phyloP scores from a whole-genome alignment of 2,329 filamentous ascomycete genomes.

The Emmonsiellopsis sp. region DNA sequence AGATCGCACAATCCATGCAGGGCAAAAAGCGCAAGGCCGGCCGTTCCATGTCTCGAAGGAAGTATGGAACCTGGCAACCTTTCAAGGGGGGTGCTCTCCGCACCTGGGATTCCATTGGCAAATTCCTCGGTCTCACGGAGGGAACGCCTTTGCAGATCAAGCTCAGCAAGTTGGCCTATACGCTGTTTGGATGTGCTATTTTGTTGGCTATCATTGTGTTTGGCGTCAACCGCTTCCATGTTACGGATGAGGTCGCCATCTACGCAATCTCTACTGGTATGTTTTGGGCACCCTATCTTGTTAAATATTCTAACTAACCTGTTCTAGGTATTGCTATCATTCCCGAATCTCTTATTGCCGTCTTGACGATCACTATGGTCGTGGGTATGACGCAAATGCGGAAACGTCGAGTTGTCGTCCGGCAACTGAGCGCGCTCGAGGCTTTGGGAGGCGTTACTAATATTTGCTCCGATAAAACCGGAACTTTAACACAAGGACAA shows the following conservation, averaged over 20 bases:
- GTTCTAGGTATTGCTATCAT: conserved; percentile 47
- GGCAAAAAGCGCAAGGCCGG: conserved; percentile 36
- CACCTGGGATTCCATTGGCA: conserved; percentile 40
- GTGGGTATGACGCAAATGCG: conserved; percentile 48
- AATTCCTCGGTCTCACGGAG: conserved; percentile 52
- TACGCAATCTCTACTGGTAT: conserved; percentile 48
- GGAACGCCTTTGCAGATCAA: conserved; percentile 81
- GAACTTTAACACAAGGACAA: conserved; percentile 46
- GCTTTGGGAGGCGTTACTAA: conserved; percentile 50
- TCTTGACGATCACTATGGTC: conserved; percentile 54
- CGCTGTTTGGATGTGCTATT: conserved; percentile 65
- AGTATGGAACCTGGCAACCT: conserved; percentile 36
- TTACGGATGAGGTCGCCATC: conserved; percentile 50
- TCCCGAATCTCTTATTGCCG: conserved; percentile 54
- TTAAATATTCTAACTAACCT: conserved; percentile 11
- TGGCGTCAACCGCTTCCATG: conserved; percentile 48
- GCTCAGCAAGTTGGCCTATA: conserved; percentile 73
- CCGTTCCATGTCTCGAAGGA: conserved; percentile 37
- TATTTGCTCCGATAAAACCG: conserved; percentile 51
- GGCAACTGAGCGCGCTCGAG: conserved; percentile 46
- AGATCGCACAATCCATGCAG: conserved; percentile 50
- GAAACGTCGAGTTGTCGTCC: conserved; percentile 44
- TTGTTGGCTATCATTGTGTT: conserved; percentile 55
- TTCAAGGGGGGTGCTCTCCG: conserved; percentile 44
- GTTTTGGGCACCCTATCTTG: conserved; percentile 2